phyloP scores from a whole-genome alignment of 2,329 filamentous ascomycete species.

The Pseudogymnoascus sp. region DNA sequence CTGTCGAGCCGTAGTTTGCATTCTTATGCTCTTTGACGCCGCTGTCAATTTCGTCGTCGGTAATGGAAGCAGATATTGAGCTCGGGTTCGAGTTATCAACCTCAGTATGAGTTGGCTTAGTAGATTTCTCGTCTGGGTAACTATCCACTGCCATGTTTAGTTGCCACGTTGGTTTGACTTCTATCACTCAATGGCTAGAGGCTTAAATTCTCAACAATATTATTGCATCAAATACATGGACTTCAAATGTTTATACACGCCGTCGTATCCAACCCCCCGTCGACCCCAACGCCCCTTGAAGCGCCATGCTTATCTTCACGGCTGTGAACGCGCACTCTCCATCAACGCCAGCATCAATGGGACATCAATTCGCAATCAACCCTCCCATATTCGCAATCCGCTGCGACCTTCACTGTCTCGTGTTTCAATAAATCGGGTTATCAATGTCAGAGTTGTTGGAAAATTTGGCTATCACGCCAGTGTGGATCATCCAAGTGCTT shows the following conservation, averaged over 20 bases:
- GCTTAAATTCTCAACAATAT: not conserved
- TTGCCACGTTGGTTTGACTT: not conserved
- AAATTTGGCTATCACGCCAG: not conserved
- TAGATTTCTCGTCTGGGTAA: conserved; percentile 1
- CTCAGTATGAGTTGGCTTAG: not conserved
- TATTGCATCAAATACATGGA: not conserved
- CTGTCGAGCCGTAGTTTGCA: not conserved
- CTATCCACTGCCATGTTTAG: not conserved
- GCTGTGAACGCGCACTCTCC: not conserved
- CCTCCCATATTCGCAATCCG: conserved; percentile 4
- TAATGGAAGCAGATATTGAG: not conserved
- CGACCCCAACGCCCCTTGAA: not conserved
- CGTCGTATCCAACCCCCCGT: not conserved
- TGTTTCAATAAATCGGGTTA: not conserved
- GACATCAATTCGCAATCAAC: not conserved
- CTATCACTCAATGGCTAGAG: not conserved
- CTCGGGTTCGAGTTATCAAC: not conserved
- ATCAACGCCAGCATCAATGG: not conserved
- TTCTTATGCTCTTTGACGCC: not conserved
- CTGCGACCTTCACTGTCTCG: not conserved
- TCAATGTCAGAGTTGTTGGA: not conserved
- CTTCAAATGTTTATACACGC: conserved; percentile 6
- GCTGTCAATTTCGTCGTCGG: not conserved
- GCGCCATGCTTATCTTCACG: not conserved
- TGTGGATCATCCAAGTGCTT: not conserved